phyloP scores from a whole-genome alignment of 176 grass and related monocot species.

The Eleusine indica region DNA sequence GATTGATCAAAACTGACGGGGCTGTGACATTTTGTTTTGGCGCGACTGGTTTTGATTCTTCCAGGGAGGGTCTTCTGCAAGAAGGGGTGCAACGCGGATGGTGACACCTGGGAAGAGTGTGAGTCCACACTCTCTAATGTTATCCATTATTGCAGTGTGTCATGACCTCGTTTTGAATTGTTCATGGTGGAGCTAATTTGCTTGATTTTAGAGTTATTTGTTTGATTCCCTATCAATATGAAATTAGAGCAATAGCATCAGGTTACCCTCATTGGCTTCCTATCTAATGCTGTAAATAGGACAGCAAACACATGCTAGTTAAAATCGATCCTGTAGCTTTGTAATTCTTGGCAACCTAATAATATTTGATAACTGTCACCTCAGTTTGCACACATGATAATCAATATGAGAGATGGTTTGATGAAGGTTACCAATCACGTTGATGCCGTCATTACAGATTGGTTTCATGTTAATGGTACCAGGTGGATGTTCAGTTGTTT shows the following conservation, averaged over 20 bases:
- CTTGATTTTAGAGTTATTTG: background rate
- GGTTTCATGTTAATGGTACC: background rate
- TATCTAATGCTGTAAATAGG: background rate
- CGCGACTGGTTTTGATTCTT: background rate
- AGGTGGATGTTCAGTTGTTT: background rate
- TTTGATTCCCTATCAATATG: background rate
- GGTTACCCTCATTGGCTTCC: background rate
- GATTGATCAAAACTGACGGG: background rate
- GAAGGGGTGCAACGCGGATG: conserved; percentile 92
- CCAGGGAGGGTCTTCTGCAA: conserved; percentile 98
- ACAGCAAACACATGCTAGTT: background rate
- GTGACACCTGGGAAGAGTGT: conserved; percentile 95
- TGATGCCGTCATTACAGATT: background rate
- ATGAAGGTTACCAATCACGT: background rate
- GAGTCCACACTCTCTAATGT: conserved; percentile 22
- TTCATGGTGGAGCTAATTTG: background rate
- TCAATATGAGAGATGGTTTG: background rate
- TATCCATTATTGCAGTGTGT: background rate
- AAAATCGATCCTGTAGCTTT: background rate
- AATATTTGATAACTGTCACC: background rate
- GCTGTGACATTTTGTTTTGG: background rate
- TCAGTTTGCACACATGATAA: background rate
- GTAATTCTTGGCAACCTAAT: background rate
- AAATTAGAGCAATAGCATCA: background rate
- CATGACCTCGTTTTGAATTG: background rate